Evolutionary conservation across 83 land plant genomes (phyloP), one percentile per base, ranked within the genome.

Genomic region (Picea engelmannii): DNA sequence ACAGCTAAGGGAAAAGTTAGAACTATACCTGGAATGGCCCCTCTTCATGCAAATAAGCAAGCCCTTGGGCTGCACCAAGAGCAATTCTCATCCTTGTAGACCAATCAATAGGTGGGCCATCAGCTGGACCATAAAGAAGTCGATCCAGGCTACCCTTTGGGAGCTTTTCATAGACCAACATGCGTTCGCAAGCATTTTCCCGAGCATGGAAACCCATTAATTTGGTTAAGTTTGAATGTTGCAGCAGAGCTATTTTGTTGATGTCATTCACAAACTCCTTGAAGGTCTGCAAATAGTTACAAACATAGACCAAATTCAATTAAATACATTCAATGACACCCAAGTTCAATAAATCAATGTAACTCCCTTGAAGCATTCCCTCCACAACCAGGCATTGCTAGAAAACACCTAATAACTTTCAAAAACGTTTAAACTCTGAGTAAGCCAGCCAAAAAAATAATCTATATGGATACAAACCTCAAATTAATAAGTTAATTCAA

Each of bases 51-150:
- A 96, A 79, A 78, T 88, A 96, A 13, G 97, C 88, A 60, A 96
- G 88, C 68, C 99, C 99, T 73, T 88, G 89, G n/a, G 99, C 95
- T 86, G 95, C 97, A 87, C 90, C 92, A 62, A 93, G 79, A 35
- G 99, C 97, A 69, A 94, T 88, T 84, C 89, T 92, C 87, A 93
- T 86, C 81, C 97, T 86, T 3, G 91, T 81, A 35, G 63, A 79
- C 99, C 99, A 96, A 76, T 94, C 97, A 66, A 94, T 82, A 1
- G 92, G 88, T 35, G 92, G 90, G 11, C 94, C 91, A 80, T 91
- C 93, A 59, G 85, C 83, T 82, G 92, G 84, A 5, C 95, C 93
- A 85, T 86, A 88, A 3, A 96, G 80, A 44, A 95, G 86, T 55
- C 87, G 78, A 82, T 95, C 96, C 76, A 95, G 89, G 82, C 90